Percentiles rank a stretch among this genome's conserved stretches.
Evolutionary conservation across 2,329 filamentous ascomycete genomes (phyloP).

Genomic region (Helotiales sp.): DNA sequence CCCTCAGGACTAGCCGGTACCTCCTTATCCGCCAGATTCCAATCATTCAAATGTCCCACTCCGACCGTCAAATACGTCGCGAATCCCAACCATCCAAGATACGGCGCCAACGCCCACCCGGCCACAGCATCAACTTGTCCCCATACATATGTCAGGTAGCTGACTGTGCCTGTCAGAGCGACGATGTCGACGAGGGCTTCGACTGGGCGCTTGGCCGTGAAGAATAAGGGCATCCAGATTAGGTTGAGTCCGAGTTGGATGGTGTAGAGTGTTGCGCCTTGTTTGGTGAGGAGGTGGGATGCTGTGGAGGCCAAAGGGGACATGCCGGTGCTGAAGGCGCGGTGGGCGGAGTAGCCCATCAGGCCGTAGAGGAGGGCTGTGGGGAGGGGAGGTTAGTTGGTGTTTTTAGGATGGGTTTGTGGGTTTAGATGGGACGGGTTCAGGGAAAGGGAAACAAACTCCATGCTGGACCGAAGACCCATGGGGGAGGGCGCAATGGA

Average conservation of each 20-base stretch:
- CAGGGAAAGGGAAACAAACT: too few relatives aligned
- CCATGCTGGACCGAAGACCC: conserved; percentile 69
- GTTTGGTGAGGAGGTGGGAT: conserved; percentile 53
- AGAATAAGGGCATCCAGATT: conserved; percentile 93
- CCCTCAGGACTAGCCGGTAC: conserved; percentile 33
- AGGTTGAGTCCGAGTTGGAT: conserved; percentile 86
- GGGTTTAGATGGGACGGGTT: too few relatives aligned
- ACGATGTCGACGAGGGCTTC: conserved; percentile 78
- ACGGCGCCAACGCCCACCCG: conserved; percentile 78
- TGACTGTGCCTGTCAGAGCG: conserved; percentile 71
- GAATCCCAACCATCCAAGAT: conserved; percentile 84
- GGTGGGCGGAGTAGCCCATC: conserved; percentile 90
- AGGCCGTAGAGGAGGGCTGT: conserved; percentile 63
- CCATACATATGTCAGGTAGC: conserved; percentile 78
- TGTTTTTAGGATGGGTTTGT: not conserved
- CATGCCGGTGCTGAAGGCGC: conserved; percentile 69
- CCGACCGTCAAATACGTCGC: conserved; percentile 82
- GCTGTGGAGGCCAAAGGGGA: conserved; percentile 48
- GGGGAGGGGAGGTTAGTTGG: not conserved
- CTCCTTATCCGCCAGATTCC: conserved; percentile 57
- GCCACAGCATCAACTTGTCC: conserved; percentile 73
- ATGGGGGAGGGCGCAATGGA: conserved; percentile 63
- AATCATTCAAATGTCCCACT: conserved; percentile 70
- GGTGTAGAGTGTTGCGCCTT: conserved; percentile 81
- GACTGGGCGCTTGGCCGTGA: conserved; percentile 73